Evolutionary conservation across 345 rosid species (phyloP).

Genomic region (Cochlearia excelsa): DNA sequence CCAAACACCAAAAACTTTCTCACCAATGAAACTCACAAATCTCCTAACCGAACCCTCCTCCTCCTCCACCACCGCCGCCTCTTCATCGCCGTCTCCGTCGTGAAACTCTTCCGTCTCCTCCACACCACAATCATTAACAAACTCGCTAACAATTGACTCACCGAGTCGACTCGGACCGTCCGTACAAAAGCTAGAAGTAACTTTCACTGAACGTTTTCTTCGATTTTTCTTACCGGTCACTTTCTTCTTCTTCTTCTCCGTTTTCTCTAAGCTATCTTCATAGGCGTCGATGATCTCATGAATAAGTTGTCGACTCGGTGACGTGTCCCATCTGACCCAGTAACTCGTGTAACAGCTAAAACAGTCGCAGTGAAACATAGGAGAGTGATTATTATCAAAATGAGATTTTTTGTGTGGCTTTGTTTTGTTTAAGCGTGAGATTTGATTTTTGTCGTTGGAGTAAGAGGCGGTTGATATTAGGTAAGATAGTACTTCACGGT

Average conservation of each 20-base stretch:
- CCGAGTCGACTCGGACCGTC: constrained; percentile 27
- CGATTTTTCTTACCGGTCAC: constrained; percentile 34
- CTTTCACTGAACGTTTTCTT: constrained; percentile 37
- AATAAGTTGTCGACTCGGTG: constrained; percentile 74
- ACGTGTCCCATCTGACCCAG: constrained; percentile 83
- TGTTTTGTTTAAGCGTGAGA: constrained; percentile 19
- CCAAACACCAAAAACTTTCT: constrained; percentile 72
- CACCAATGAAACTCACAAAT: constrained; percentile 64
- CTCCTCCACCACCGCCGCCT: constrained; percentile 28
- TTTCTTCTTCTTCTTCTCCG: constrained; percentile 31
- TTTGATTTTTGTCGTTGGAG: constrained; percentile 31
- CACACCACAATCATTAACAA: constrained; percentile 14
- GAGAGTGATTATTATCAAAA: constrained; percentile 41
- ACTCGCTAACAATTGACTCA: constrained; percentile 21
- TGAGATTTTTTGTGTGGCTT: constrained; percentile 21
- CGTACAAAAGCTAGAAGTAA: constrained; percentile 8
- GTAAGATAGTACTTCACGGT: constrained; percentile 63
- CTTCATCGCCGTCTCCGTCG: constrained; percentile 21
- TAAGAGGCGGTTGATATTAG: constrained; percentile 48
- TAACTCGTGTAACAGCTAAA: constrained; percentile 74
- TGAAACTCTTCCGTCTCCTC: constrained; percentile 23
- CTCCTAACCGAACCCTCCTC: constrained; percentile 49
- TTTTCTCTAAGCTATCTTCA: constrained; percentile 49
- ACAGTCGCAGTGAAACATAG: constrained; percentile 64
- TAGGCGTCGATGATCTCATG: constrained; percentile 76